Evolutionary conservation across 2,329 filamentous ascomycete genomes (phyloP), one percentile per base, ranked within the genome.

Genomic region (Pseudocercospora fuligena): DNA sequence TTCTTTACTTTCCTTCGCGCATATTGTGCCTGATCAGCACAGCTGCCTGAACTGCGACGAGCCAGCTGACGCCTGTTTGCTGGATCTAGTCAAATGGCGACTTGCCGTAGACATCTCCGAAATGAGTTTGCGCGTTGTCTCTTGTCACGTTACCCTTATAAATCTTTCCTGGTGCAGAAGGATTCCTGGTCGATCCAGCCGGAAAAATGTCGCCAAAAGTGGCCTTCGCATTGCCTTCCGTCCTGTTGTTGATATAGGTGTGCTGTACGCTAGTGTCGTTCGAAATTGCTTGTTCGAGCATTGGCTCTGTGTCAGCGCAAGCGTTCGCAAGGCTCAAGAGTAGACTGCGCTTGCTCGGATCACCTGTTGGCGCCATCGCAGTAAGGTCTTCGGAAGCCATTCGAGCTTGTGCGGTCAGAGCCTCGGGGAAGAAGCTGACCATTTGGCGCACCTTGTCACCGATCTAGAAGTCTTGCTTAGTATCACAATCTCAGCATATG

Each of bases 331-430:
- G 19, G 47, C 19, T 27, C 21, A 25, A 14, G 25, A 51, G 47
- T 14, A 51, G 47, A 12, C 1, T 27, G 8, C 21, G 21, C 25
- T 27, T 23, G 47, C 25, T 27, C 11, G 47, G 47, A 27, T 51
- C 47, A 11, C 47, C 19, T 51, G 47, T 16, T 51, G 47, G 47
- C 19, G 25, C 47, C 47, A 51, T 51, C 25, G 47, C 47, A 23
- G 25, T 19, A 23, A 51, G 47, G n/a, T 51, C 47, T 27, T 51
- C 47, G 47, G 47, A 51, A 27, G 47, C 47, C 47, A 51, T 51
- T 51, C 25, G 47, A 23, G 47, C 47, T 16, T 51, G 47, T 14
- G 19, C 25, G 19, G 9, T 25, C 11, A 51, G 19, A 25, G 25
- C 16, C 11, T 51, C 47, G 21, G 47, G 47, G 9, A 51, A 51